Evolutionary conservation across 1,139 yeast genomes (phyloP), one percentile per base, ranked within the genome.

Genomic region (Debaryomyces singareniensis): DNA sequence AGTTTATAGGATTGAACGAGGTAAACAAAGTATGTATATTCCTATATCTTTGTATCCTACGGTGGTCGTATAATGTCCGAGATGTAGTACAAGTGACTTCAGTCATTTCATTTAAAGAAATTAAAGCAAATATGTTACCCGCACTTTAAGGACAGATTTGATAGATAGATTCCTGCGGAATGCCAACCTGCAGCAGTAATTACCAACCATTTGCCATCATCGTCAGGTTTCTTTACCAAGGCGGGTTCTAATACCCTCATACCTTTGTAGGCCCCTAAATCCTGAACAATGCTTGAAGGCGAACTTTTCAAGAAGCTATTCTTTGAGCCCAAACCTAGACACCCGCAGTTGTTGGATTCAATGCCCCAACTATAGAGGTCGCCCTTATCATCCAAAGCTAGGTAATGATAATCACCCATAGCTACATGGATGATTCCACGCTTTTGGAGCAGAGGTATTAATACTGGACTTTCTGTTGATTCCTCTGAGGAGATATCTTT

Each of bases 101-200:
- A 18, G 21, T 18, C 21, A 18, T n/a, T 7, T 18, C 21, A 18
- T 7, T 18, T 18, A n/a, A 18, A 18, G 21, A n/a, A 18, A 23
- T 7, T 9, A 13, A 18, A 9, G 10, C 9, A 12, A 6, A 12
- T n/a, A 13, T 28, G 29, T 20, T 20, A 28, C 28, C 16, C 22
- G 11, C 7, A 9, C 11, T 13, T 11, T 20, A 5, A 25, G n/a
- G n/a, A n/a, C n/a, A n/a, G n/a, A n/a, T n/a, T n/a, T n/a, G 50
- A 45, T n/a, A 56, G 47, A 30, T 43, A 58, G 12, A 62, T 50
- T 2, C 69, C 91, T 26, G 78, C 77, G 1, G 86, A 75, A 35
- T 82, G 93, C 93, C 91, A 82, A 2, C 94, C 94, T n/a, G 78
- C 75, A 9, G 86, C 83, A 2, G 82, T 68, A 28, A 78, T 66